A percentile compares a stretch with the other conserved stretches of the same genome.
phyloP scores from a whole-genome alignment of 129 eudicot genomes.

The Oenanthe sinensis region DNA sequence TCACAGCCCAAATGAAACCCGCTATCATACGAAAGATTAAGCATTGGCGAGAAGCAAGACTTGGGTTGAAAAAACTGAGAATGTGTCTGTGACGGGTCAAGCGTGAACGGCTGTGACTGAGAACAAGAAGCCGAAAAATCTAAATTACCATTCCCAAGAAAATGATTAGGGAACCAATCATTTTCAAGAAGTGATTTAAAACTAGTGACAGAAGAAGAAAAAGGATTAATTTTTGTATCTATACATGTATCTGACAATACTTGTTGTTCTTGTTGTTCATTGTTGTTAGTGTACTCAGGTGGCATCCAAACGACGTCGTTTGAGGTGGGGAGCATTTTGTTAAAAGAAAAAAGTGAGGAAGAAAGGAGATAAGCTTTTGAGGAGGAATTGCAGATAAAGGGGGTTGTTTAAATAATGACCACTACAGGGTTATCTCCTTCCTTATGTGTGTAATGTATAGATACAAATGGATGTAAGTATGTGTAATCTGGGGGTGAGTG shows the following conservation, averaged over 20 bases:
- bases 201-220: slow-evolving; percentile 25
- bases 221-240: slow-evolving; percentile 6
- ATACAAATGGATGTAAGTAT: not conserved
- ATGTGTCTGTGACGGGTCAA: slow-evolving; percentile 28
- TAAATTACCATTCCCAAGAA: not conserved
- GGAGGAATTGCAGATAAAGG: not conserved
- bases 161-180: slow-evolving; percentile 32
- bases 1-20: slow-evolving; percentile 40
- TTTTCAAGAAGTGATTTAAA: slow-evolving; percentile 57
- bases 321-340: slow-evolving; percentile 36
- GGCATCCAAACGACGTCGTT: slow-evolving; percentile 39
- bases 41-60: slow-evolving; percentile 17
- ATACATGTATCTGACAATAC: not conserved
- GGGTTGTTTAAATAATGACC: slow-evolving; percentile 3
- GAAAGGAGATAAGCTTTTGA: slow-evolving; percentile 2
- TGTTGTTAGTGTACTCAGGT: not conserved
- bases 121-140: slow-evolving; percentile 57
- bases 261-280: slow-evolving; percentile 1
- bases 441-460: not conserved
- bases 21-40: slow-evolving; percentile 16
- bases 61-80: slow-evolving; percentile 26
- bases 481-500: not conserved
- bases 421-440: slow-evolving; percentile 6
- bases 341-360: not conserved
- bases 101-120: slow-evolving; percentile 29